Percentiles rank a stretch among this genome's conserved stretches.
Evolutionary conservation across 1,284 basidiomycete genomes (phyloP).

Genomic region (Ustilago hordei): DNA sequence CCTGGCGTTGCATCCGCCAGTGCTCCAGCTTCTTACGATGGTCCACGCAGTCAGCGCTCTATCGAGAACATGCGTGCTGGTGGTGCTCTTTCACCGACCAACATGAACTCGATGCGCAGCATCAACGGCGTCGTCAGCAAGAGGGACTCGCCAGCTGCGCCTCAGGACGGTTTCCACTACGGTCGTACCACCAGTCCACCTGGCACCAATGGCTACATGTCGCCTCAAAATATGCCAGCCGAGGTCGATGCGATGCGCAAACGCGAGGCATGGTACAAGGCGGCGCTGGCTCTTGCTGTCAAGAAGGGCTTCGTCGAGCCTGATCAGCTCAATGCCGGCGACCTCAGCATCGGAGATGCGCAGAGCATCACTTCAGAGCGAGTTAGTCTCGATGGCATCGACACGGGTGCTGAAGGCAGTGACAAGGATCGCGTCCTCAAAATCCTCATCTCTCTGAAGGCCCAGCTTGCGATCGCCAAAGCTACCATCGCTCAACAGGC

Average conservation of each 20-base stretch:
- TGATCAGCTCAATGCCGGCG: conserved; percentile 69
- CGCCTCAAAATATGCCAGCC: conserved; percentile 52
- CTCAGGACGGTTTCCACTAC: conserved; percentile 63
- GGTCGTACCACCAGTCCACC: conserved; percentile 42
- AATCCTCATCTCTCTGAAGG: conserved; percentile 85
- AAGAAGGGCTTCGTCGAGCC: conserved; percentile 84
- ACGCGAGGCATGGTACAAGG: conserved; percentile 87
- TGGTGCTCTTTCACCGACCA: conserved; percentile 48
- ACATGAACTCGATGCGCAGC: conserved; percentile 48
- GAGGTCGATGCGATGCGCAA: conserved; percentile 83
- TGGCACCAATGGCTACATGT: conserved; percentile 42
- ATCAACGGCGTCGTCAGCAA: conserved; percentile 56
- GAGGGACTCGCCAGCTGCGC: conserved; percentile 47
- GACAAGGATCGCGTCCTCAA: conserved; percentile 76
- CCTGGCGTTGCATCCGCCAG: conserved; percentile 11
- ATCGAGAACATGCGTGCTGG: conserved; percentile 58
- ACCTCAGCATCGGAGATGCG: conserved; percentile 43
- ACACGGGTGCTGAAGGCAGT: conserved; percentile 69
- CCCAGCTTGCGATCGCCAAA: conserved; percentile 88
- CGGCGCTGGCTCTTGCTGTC: conserved; percentile 81
- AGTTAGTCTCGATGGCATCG: conserved; percentile 63
- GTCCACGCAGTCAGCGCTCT: conserved; percentile 59
- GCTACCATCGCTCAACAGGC: conserved; percentile 80
- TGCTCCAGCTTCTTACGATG: conserved; percentile 43
- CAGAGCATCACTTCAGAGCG: conserved; percentile 40